A percentile compares a stretch with the other conserved stretches of the same genome.
phyloP scores from a whole-genome alignment of 495 filamentous ascomycete species.

The Margaritispora aquatica region DNA sequence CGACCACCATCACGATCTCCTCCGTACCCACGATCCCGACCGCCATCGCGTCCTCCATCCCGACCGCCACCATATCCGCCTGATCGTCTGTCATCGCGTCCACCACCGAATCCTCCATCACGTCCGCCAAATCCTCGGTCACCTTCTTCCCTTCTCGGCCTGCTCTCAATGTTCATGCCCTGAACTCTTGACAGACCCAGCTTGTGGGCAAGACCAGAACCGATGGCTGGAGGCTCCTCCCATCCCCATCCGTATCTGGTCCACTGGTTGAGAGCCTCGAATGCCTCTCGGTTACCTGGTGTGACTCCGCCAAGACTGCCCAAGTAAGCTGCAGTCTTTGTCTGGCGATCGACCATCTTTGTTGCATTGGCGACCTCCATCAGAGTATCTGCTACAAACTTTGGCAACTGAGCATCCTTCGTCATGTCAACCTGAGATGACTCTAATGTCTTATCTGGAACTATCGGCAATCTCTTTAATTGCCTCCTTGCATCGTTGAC shows the following conservation, averaged over 20 bases:
- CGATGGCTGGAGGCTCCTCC: conserved; percentile 47
- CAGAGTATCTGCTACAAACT: conserved; percentile 30
- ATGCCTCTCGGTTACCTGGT: conserved; percentile 29
- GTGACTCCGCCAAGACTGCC: conserved; percentile 21
- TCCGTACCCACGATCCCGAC: not conserved
- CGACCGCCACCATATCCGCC: conserved; percentile 5
- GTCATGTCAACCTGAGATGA: conserved; percentile 49
- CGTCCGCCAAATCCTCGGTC: conserved; percentile 11
- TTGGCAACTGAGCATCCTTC: conserved; percentile 29
- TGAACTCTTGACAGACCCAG: conserved; percentile 37
- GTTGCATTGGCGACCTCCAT: conserved; percentile 30
- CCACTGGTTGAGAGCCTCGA: conserved; percentile 57
- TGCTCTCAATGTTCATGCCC: conserved; percentile 39
- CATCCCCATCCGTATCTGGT: conserved; percentile 56
- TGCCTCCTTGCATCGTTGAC: conserved; percentile 35
- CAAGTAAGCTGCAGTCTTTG: conserved; percentile 48
- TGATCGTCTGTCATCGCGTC: conserved; percentile 1
- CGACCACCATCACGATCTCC: not conserved
- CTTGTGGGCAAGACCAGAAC: conserved; percentile 33
- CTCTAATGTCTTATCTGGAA: conserved; percentile 47
- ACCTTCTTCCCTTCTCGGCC: conserved; percentile 3
- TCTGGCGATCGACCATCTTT: conserved; percentile 26
- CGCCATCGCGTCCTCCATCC: not conserved
- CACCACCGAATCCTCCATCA: conserved; percentile 15
- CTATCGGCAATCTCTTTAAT: conserved; percentile 61